phyloP scores from a whole-genome alignment of 75 land plant species.

The Adiantum capillusveneris region DNA sequence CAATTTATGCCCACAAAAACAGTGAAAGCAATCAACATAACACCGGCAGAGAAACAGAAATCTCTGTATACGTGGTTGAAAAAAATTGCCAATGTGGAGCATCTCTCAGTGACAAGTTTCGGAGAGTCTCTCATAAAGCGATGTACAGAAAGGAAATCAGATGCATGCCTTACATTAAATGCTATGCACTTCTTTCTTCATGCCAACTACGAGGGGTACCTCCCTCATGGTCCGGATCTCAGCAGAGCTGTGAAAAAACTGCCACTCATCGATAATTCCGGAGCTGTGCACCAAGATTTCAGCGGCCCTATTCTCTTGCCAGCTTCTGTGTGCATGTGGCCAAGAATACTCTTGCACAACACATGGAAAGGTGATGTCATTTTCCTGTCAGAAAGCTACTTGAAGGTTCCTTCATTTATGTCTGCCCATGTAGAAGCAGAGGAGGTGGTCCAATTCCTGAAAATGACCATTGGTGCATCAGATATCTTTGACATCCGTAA shows the following conservation, averaged over 20 bases:
- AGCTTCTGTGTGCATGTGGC: no score
- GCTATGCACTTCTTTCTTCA: background rate
- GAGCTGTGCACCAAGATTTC: background rate
- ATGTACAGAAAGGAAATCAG: background rate
- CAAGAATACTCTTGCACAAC: no score
- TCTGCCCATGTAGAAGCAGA: no score
- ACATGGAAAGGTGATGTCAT: no score
- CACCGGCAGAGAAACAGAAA: background rate
- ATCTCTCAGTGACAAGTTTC: background rate
- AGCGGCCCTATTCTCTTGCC: no score
- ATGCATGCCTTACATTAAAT: background rate
- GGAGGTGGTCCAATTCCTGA: no score
- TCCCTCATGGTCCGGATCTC: background rate
- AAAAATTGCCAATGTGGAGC: background rate
- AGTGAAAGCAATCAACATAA: background rate
- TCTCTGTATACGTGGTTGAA: conserved; percentile 1
- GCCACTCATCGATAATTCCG: background rate
- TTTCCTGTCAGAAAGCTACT: no score
- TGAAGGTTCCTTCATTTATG: no score
- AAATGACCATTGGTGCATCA: no score
- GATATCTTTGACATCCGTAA: no score
- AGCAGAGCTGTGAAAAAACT: no score
- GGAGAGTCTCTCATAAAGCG: background rate
- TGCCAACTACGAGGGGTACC: background rate
- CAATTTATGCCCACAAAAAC: background rate